phyloP scores from a whole-genome alignment of 441 rosid genomes.

The Aquilaria agallochum region DNA sequence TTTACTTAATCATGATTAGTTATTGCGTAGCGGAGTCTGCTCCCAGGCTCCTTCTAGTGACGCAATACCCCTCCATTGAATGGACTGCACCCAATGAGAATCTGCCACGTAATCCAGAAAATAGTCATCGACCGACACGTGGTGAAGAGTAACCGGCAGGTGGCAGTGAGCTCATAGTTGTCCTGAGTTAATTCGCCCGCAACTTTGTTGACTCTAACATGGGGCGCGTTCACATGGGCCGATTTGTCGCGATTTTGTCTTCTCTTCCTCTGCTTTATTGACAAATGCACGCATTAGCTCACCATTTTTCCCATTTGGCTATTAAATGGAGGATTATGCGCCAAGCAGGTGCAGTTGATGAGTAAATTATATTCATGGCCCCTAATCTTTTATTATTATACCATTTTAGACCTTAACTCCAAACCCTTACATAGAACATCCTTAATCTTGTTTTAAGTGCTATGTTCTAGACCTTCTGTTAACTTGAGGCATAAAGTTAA shows the following conservation, averaged over 20 bases:
- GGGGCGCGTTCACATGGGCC: slow-evolving; percentile 24
- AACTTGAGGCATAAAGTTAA: too few relatives aligned
- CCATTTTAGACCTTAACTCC: too few relatives aligned
- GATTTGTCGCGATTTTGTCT: neutral
- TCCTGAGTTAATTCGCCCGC: slow-evolving; percentile 1
- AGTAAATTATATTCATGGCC: too few relatives aligned
- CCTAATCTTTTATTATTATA: too few relatives aligned
- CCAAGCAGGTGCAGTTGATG: slow-evolving; percentile 5
- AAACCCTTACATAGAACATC: too few relatives aligned
- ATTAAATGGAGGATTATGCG: neutral
- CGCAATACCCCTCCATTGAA: slow-evolving; percentile 11
- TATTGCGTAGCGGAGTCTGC: neutral
- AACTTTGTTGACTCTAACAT: slow-evolving; percentile 22
- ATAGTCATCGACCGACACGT: slow-evolving; percentile 10
- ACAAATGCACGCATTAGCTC: neutral
- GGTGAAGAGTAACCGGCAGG: slow-evolving; percentile 7
- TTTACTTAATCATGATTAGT: neutral
- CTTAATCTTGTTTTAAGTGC: too few relatives aligned
- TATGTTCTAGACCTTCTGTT: too few relatives aligned
- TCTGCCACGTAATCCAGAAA: neutral
- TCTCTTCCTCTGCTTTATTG: slow-evolving; percentile 5
- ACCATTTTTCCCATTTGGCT: too few relatives aligned
- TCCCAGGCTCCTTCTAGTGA: slow-evolving; percentile 12
- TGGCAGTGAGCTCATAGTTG: slow-evolving; percentile 12
- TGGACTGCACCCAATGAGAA: neutral